These are phyloP conservation scores for Eucalyptus polyanthemos DNA, from an alignment of 345 rosid species.

Conservation along the genomic window DNA sequence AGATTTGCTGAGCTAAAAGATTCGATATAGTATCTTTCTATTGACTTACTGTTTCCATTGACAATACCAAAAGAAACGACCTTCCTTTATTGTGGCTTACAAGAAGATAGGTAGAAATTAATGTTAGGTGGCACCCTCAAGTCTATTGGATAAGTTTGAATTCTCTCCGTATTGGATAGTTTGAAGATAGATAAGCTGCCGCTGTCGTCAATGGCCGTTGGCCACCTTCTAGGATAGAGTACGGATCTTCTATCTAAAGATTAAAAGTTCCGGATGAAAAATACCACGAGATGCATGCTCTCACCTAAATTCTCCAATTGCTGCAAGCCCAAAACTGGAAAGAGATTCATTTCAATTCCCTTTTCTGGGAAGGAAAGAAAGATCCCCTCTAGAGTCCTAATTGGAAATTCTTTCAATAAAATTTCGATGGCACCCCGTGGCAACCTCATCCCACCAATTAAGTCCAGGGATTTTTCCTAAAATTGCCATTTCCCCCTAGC, in stretches of 20 bases:
- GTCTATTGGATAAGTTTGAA: too few species aligned
- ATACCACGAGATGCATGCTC: background rate
- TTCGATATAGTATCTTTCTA: background rate
- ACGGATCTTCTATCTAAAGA: background rate
- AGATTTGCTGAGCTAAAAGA: background rate
- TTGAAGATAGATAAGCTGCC: background rate
- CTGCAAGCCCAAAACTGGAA: too few species aligned
- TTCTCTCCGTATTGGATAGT: too few species aligned
- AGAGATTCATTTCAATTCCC: background rate
- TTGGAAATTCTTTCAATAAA: too few species aligned
- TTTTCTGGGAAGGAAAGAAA: background rate
- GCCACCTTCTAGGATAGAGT: too few species aligned
- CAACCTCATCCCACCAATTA: background rate
- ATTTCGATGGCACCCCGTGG: background rate
- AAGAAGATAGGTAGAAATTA: background rate
- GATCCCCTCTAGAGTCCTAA: too few species aligned
- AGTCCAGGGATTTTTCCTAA: background rate
- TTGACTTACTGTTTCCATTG: background rate
- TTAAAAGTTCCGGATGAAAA: background rate
- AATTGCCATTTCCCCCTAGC: background rate
- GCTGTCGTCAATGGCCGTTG: accelerated
- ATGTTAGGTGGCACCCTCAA: background rate
- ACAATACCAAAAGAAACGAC: background rate
- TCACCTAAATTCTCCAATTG: background rate
- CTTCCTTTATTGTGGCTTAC: background rate